Base-by-base conservation (phyloP, 208 protist species). In the Angomonas ambiguus region DNA sequence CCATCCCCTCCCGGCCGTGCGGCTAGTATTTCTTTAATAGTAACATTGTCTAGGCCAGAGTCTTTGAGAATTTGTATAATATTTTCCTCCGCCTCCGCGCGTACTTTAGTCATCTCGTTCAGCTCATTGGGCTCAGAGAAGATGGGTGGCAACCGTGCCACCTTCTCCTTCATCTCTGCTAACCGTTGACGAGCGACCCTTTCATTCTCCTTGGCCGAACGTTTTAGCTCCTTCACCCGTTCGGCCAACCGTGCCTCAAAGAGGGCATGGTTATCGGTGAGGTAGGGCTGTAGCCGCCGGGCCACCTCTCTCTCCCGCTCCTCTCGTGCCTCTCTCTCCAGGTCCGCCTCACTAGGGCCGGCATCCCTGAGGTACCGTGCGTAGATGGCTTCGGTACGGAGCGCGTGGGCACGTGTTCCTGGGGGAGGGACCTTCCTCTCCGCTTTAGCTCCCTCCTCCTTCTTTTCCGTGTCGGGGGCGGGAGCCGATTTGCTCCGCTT, bases 101-200 rank as follows among this genome's bases (percentile, higher is more conserved):
- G 79, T 5, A 70, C 74, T 72, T 83, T 83, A 18, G 79, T 76
- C n/a, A 82, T 51, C 41, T 88, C 79, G 58, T 87, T 76, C 41
- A 91, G 72, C 48, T 89, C 76, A 24, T 71, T 76, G 45, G 86
- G 85, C 70, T 95, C 90, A 16, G 84, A 81, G 65, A 95, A 84
- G 42, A 95, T 67, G 27, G 90, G 90, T 28, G 90, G 90, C 69
- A 93, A 80, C 62, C 81, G 75, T 25, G 76, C 77, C 48, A 95
- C 87, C 49, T 83, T 83, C 65, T 38, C 61, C 31, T 53, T 59
- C 87, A 93, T 95, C 72, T 91, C 84, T 1, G 57, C 55, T 57
- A 95, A 70, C 38, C 79, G 74, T 68, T 77, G 70, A 35, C 75
- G 28, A 0, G 85, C 77, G 0, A 72, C 72, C 55, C 53, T 42